Evolutionary conservation across 225 moss, liverwort and hornwort species (phyloP).

Genomic region (Pseudisothecium myosuroides): DNA sequence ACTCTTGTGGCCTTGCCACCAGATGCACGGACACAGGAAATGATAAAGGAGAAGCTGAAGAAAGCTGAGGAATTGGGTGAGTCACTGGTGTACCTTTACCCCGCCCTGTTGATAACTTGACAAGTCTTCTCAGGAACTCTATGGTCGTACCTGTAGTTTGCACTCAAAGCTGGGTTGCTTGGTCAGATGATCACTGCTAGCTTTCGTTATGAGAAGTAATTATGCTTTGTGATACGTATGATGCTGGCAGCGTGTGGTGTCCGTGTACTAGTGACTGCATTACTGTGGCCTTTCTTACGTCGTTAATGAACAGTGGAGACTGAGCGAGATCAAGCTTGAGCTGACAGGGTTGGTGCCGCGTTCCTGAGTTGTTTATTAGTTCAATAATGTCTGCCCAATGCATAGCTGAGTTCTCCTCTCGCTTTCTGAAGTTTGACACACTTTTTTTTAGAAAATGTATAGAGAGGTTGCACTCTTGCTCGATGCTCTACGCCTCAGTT

Average conservation of each 20-base stretch:
- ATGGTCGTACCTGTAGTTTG: not conserved
- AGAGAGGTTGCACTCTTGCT: not conserved
- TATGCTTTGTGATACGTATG: not conserved
- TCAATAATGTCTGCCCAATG: not conserved
- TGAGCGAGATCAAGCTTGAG: not conserved
- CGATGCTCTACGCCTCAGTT: not conserved
- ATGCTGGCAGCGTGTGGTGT: not conserved
- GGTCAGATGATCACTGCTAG: not conserved
- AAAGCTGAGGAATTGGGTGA: constrained; percentile 94
- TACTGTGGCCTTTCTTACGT: not conserved
- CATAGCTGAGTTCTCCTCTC: not conserved
- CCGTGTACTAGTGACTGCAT: not conserved
- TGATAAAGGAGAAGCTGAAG: constrained; percentile 97
- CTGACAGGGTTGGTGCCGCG: not conserved
- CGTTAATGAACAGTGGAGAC: not conserved
- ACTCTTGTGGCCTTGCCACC: constrained; percentile 64
- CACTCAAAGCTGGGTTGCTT: not conserved
- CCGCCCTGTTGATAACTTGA: not conserved
- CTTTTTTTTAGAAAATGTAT: not conserved
- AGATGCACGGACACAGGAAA: constrained; percentile 93
- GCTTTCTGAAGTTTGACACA: not conserved
- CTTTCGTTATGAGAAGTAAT: not conserved
- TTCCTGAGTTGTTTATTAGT: not conserved
- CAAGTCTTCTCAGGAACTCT: not conserved
- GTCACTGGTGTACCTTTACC: not conserved